Evolutionary conservation across 169 alveolate species (phyloP), one percentile per base, ranked within the genome.

Genomic region (Eimeria brunetti): DNA sequence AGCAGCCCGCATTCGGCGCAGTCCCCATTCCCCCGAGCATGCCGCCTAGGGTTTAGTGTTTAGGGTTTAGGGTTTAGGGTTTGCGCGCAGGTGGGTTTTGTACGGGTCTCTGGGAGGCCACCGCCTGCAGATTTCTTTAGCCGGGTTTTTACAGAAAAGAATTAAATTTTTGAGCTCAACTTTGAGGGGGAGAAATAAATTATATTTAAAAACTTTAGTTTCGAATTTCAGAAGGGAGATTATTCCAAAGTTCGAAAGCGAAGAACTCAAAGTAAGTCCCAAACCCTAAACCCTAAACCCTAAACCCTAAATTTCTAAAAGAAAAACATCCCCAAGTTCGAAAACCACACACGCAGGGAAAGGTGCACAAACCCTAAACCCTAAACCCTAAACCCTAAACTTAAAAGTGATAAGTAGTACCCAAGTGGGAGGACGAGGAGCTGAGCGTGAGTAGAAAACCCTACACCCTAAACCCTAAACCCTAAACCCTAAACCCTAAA

Each of bases 41-140:
- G 18, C 2, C 67, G 44, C 2, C 18, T 30, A 36, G 83, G 83
- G 49, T 71, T 71, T 36, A 71, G 83, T 49, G 83, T 71, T 71
- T 71, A 71, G 83, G 83, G 83, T 71, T 71, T 71, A 78, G 88
- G 58, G 88, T 78, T 44, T 73, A 22, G 14, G 84, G 41, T 38
- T 75, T 75, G 69, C 38, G 9, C 46, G 33, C 60, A 88, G 94
- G 56, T 88, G 94, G 94, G 44, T 88, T 9, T 22, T 88, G 20
- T 88, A 88, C 41, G 94, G 94, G 5, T 18, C 60, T 2, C 56
- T 88, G 4, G 94, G 94, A 9, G 94, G 94, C 8, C 53, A 64
- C 20, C 33, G 38, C 41, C 44, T n/a, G 7, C 22, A 75, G 22
- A 8, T 30, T 18, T 84, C 91, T 56, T 46, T 88, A 1, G 44